Evolutionary conservation across 805 yeast genomes (phyloP).

Genomic region (Saccharomyces eubayanus): DNA sequence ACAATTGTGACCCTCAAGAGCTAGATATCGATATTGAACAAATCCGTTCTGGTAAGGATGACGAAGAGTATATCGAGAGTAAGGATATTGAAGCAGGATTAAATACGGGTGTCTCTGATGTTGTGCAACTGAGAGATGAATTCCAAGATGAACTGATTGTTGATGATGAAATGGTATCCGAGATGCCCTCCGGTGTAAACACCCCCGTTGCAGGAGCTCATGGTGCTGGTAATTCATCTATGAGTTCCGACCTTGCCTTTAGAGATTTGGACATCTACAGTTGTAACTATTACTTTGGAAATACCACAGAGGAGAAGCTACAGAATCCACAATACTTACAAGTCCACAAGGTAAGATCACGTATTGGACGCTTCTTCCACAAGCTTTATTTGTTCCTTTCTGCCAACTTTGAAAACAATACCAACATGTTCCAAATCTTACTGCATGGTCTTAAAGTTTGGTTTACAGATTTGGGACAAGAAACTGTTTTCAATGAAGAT

Average conservation of each 20-base stretch:
- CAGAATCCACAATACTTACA: constrained; percentile 37
- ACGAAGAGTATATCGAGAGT: constrained; percentile 21
- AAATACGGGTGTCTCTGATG: constrained; percentile 12
- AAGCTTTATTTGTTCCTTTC: constrained; percentile 41
- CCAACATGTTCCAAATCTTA: constrained; percentile 51
- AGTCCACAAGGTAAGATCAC: constrained; percentile 53
- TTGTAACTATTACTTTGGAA: constrained; percentile 58
- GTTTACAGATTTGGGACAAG: constrained; percentile 75
- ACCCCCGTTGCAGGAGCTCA: constrained; percentile 31
- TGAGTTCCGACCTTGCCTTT: constrained; percentile 48
- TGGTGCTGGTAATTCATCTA: constrained; percentile 32
- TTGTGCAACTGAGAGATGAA: constrained; percentile 10
- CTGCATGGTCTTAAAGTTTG: constrained; percentile 63
- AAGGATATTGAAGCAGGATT: constrained; percentile 18
- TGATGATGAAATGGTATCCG: constrained; percentile 39
- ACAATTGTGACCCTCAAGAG: constrained; percentile 30
- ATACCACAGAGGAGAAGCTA: constrained; percentile 38
- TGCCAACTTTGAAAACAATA: constrained; percentile 50
- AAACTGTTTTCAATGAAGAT: constrained; percentile 49
- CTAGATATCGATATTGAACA: constrained; percentile 34
- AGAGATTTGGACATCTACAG: constrained; percentile 57
- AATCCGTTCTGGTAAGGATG: constrained; percentile 23
- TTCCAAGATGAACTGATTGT: constrained; percentile 20
- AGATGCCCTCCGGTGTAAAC: constrained; percentile 26
- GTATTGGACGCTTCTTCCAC: constrained; percentile 59